Evolutionary conservation across 2,329 filamentous ascomycete genomes (phyloP).

Genomic region (Scleromitrula shiraiana): DNA sequence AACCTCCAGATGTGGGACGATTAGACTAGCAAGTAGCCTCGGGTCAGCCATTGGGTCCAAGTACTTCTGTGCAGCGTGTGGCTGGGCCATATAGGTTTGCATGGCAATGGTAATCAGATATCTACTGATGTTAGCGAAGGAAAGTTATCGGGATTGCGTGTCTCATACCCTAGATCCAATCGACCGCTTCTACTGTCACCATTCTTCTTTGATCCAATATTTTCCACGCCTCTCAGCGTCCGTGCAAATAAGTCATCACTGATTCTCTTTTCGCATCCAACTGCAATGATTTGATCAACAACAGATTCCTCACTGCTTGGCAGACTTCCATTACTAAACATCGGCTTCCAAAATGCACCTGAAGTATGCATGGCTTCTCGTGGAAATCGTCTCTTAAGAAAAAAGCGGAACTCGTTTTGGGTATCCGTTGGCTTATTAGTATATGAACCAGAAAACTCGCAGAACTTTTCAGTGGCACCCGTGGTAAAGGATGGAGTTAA

Average conservation of each 20-base stretch:
- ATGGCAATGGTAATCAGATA: slow-evolving; percentile 54
- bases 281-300: slow-evolving; percentile 51
- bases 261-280: slow-evolving; percentile 50
- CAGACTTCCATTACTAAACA: slow-evolving; percentile 20
- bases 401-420: slow-evolving; percentile 49
- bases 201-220: slow-evolving; percentile 42
- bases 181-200: slow-evolving; percentile 45
- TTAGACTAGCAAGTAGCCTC: slow-evolving; percentile 46
- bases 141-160: slow-evolving; percentile 6
- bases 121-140: slow-evolving; percentile 30
- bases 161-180: slow-evolving; percentile 48
- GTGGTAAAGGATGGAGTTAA: background rate
- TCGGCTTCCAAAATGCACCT: slow-evolving; percentile 31
- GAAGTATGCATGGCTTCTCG: slow-evolving; percentile 41
- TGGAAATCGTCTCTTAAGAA: slow-evolving; percentile 45
- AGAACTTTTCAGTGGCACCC: slow-evolving; percentile 11
- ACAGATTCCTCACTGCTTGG: slow-evolving; percentile 23
- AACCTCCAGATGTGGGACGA: slow-evolving; percentile 53
- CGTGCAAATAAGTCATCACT: slow-evolving; percentile 40
- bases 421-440: slow-evolving; percentile 38
- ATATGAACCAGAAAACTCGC: slow-evolving; percentile 17
- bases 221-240: slow-evolving; percentile 46
- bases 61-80: slow-evolving; percentile 41
- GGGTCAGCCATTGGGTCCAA: slow-evolving; percentile 47
- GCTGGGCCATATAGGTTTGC: slow-evolving; percentile 45